Conservation (phyloP, 306 rosid species). For the Castanea sativa region DNA sequence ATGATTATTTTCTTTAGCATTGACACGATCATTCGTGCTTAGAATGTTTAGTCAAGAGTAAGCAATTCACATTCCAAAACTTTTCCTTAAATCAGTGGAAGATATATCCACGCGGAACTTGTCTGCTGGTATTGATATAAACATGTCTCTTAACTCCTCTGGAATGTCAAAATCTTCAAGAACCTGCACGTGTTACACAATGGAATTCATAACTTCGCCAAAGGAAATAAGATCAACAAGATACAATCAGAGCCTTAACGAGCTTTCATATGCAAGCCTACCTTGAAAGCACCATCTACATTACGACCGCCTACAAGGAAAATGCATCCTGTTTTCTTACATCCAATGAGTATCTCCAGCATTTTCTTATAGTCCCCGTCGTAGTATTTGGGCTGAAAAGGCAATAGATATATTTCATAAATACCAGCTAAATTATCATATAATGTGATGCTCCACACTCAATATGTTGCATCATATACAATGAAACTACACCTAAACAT, state of each 20-base stretch:
- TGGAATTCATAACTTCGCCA: constrained; percentile 8
- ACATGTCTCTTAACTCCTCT: constrained; percentile 70
- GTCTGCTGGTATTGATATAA: constrained; percentile 69
- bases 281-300: constrained; percentile 81
- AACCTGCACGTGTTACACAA: constrained; percentile 43
- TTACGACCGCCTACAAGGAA: constrained; percentile 87
- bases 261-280: constrained; percentile 21
- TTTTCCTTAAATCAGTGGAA: constrained; percentile 72
- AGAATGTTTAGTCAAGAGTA: not conserved
- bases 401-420: constrained; percentile 5
- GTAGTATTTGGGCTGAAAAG: constrained; percentile 79
- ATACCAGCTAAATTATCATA: not conserved
- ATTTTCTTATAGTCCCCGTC: constrained; percentile 73
- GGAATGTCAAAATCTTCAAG: constrained; percentile 80
- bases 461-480: not conserved
- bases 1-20: not conserved
- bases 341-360: constrained; percentile 63
- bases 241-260: not conserved
- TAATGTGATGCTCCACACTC: not conserved
- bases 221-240: not conserved
- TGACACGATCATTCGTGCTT: not conserved
- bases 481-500: not conserved
- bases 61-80: constrained; percentile 44
- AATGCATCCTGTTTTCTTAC: constrained; percentile 70
- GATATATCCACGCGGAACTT: constrained; percentile 82